A percentile compares a stretch with the other conserved stretches of the same genome.
Conservation (phyloP, 768 basidiomycete species). For the Podaxis sp. region DNA sequence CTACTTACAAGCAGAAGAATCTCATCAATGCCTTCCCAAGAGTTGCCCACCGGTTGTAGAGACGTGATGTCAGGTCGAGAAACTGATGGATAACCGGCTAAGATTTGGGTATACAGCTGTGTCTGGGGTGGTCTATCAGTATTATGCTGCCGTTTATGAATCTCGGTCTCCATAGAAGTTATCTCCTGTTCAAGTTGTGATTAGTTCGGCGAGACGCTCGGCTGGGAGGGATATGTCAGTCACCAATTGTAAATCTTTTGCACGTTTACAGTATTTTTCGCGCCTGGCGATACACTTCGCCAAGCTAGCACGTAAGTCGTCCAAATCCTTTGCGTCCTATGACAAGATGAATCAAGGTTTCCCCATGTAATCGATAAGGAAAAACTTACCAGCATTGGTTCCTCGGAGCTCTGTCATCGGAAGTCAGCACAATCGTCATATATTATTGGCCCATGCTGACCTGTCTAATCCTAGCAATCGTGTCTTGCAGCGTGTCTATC, state of each 20-base stretch:
- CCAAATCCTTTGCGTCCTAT: background rate
- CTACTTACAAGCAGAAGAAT: background rate
- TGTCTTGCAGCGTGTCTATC: background rate
- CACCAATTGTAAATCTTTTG: background rate
- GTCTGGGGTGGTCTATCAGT: background rate
- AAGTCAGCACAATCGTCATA: background rate
- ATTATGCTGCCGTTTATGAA: background rate
- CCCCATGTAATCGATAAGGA: background rate
- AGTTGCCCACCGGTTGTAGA: background rate
- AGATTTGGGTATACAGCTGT: background rate
- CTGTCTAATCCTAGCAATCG: background rate
- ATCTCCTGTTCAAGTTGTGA: background rate
- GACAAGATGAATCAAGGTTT: background rate
- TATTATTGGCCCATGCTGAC: background rate
- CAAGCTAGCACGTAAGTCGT: background rate
- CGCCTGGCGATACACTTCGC: background rate
- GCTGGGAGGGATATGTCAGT: background rate
- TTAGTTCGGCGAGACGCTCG: too few relatives aligned
- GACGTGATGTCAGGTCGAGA: background rate
- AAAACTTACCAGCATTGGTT: background rate
- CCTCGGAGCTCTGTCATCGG: background rate
- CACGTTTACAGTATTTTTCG: background rate
- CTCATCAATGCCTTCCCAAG: background rate
- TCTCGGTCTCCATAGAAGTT: background rate
- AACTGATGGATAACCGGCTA: background rate